Conservation (phyloP, 2,329 filamentous ascomycete genomes). For the Neonectria ditissima region DNA sequence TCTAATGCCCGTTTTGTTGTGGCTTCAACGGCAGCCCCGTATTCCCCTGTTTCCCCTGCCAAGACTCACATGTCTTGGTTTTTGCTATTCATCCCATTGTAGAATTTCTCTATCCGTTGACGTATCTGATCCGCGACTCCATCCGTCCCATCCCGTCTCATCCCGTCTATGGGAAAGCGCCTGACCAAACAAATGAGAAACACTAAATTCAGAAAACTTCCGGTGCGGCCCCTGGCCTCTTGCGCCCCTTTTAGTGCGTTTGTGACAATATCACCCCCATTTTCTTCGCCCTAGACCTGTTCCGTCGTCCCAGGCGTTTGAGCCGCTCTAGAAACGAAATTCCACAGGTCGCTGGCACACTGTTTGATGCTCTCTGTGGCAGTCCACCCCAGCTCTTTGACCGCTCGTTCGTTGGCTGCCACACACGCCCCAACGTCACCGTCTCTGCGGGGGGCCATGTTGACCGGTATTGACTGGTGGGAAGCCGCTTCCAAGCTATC, state of each 20-base stretch:
- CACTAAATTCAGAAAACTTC: not conserved
- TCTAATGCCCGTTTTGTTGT: not conserved
- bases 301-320: not conserved
- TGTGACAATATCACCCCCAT: not conserved
- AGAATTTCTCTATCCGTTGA: not conserved
- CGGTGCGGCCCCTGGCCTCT: not conserved
- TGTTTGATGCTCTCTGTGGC: conserved; percentile 31
- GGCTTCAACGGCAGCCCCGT: not conserved
- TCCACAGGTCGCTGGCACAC: conserved; percentile 31
- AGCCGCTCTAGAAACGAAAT: conserved; percentile 24
- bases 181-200: conserved; percentile 11
- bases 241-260: not conserved
- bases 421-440: conserved; percentile 60
- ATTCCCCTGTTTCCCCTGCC: conserved; percentile 3
- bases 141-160: not conserved
- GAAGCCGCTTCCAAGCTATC: conserved; percentile 53
- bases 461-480: conserved; percentile 51
- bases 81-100: conserved; percentile 5
- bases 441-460: conserved; percentile 50
- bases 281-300: not conserved
- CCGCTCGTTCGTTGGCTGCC: conserved; percentile 55
- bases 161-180: not conserved
- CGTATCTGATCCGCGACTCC: not conserved
- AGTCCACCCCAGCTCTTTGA: conserved; percentile 56
- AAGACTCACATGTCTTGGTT: conserved; percentile 1